Percentiles rank a stretch among this genome's conserved stretches.
Evolutionary conservation across 805 yeast species (phyloP).

Genomic region (Limtongia smithiae): DNA sequence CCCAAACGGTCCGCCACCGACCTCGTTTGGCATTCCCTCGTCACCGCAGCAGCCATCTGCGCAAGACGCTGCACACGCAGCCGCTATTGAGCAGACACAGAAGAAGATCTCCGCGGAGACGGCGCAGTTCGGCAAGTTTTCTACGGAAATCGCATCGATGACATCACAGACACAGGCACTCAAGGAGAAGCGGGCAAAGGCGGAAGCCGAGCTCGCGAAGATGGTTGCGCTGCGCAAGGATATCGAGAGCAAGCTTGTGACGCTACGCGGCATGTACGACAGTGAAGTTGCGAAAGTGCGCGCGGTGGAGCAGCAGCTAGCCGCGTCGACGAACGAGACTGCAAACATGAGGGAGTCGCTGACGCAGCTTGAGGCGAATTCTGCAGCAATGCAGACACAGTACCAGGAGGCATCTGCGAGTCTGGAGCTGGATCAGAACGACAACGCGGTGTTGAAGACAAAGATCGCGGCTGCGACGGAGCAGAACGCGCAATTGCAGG

Average conservation of each 20-base stretch:
- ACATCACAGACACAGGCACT: constrained; percentile 68
- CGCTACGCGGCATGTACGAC: constrained; percentile 67
- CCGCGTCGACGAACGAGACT: constrained; percentile 60
- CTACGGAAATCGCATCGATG: constrained; percentile 78
- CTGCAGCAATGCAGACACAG: constrained; percentile 64
- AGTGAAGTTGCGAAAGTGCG: constrained; percentile 73
- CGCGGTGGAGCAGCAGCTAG: constrained; percentile 61
- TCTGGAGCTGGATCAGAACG: constrained; percentile 64
- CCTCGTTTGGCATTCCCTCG: not conserved
- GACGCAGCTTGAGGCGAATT: constrained; percentile 72
- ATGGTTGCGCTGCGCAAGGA: constrained; percentile 64
- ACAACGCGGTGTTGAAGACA: constrained; percentile 63
- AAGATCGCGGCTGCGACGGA: constrained; percentile 63
- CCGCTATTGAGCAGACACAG: constrained; percentile 31
- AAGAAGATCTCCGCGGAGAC: constrained; percentile 73
- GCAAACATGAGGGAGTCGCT: constrained; percentile 68
- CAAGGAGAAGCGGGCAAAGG: constrained; percentile 65
- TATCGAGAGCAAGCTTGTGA: constrained; percentile 65
- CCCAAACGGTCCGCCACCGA: not conserved
- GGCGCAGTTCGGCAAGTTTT: constrained; percentile 78
- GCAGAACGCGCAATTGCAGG: constrained; percentile 57
- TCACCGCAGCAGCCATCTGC: not conserved
- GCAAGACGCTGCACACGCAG: not conserved
- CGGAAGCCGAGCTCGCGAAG: constrained; percentile 72
- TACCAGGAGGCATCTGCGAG: constrained; percentile 57